Conservation (phyloP, 371 early-diverging fungal genomes). For the Globomyces sp. region DNA sequence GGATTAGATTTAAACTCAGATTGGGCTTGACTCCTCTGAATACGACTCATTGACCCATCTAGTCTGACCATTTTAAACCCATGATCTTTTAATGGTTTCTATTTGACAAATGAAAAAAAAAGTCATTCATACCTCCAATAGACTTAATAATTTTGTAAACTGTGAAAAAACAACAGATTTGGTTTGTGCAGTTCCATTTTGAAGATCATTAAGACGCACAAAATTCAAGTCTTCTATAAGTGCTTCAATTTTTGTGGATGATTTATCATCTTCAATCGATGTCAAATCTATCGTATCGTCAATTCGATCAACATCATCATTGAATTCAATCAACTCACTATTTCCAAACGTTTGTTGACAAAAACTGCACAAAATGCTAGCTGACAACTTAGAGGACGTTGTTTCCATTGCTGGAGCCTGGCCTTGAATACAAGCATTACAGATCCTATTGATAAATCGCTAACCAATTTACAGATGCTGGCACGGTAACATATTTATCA, state of each 20-base stretch:
- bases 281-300: neutral
- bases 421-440: constrained; percentile 10
- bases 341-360: too few species aligned
- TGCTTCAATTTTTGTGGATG: constrained; percentile 60
- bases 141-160: constrained; percentile 72
- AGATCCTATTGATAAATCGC: constrained; percentile 11
- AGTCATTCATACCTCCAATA: constrained; percentile 53
- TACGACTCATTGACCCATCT: constrained; percentile 68
- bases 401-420: neutral
- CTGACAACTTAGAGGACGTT: too few species aligned
- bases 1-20: constrained; percentile 56
- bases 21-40: constrained; percentile 59
- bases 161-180: constrained; percentile 83
- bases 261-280: constrained; percentile 15
- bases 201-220: constrained; percentile 19
- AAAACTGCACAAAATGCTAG: too few species aligned
- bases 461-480: constrained; percentile 14
- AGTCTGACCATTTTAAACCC: constrained; percentile 60
- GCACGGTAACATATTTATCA: constrained; percentile 15
- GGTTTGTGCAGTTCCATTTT: constrained; percentile 10
- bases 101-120: neutral
- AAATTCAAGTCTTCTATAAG: constrained; percentile 42
- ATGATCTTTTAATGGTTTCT: constrained; percentile 47
- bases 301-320: too few species aligned
- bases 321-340: too few species aligned